Evolutionary conservation across 495 filamentous ascomycete species (phyloP).

Genomic region (Lasiosphaeria miniovina): DNA sequence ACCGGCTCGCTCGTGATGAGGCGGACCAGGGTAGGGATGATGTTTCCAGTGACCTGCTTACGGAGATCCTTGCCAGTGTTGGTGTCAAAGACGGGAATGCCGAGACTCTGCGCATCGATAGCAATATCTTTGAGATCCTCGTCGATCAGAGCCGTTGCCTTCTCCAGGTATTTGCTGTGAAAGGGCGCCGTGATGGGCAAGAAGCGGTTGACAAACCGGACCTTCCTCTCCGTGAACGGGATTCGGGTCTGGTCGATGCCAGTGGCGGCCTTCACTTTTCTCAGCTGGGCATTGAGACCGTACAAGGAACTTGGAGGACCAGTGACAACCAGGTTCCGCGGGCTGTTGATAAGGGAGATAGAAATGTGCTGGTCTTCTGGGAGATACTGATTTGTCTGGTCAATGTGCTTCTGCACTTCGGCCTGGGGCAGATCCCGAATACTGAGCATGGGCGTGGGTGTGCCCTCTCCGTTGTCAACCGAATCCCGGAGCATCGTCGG

Average conservation of each 20-base stretch:
- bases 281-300: slow-evolving; percentile 86
- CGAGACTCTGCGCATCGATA: slow-evolving; percentile 64
- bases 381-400: slow-evolving; percentile 93
- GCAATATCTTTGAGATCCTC: slow-evolving; percentile 82
- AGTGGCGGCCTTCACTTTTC: slow-evolving; percentile 95
- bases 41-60: slow-evolving; percentile 52
- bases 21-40: slow-evolving; percentile 79
- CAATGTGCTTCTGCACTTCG: slow-evolving; percentile 89
- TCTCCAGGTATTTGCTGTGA: slow-evolving; percentile 87
- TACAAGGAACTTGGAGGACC: slow-evolving; percentile 94
- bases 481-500: slow-evolving; percentile 92
- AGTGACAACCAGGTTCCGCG: slow-evolving; percentile 93
- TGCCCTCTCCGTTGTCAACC: slow-evolving; percentile 87
- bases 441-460: slow-evolving; percentile 94
- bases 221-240: slow-evolving; percentile 90
- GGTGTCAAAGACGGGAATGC: slow-evolving; percentile 84
- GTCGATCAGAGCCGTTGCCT: slow-evolving; percentile 73
- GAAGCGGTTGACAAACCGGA: slow-evolving; percentile 95
- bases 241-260: slow-evolving; percentile 94
- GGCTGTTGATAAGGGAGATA: slow-evolving; percentile 94
- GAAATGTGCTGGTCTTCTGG: slow-evolving; percentile 88
- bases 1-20: slow-evolving; percentile 93
- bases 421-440: slow-evolving; percentile 84
- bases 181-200: slow-evolving; percentile 96
- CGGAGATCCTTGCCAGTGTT: slow-evolving; percentile 80